Base-by-base conservation (phyloP, 2,329 filamentous ascomycete genomes). In the Phaeosphaeria sp. region DNA sequence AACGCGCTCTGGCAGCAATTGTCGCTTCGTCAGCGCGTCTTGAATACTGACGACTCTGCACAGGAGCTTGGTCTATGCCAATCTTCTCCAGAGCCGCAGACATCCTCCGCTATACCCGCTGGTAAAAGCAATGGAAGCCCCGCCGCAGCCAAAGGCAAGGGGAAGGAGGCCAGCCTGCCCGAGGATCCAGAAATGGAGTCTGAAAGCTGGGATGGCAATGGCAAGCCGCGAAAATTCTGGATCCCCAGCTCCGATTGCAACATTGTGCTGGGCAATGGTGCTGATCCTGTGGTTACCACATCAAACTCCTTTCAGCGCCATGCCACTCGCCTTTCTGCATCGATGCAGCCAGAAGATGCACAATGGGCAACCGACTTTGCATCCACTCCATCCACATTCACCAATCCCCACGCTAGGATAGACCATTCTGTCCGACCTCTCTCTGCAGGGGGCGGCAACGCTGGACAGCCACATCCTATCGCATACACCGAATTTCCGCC, bases 1-100 rank as follows among this genome's bases (percentile, higher is more conserved):
- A 82, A 83, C 64, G 84, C 84, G 1, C 68, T 87, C 7, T 87
- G 85, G 85, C 83, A 84, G 74, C 81, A 84, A 59, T 82, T 86
- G 67, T 83, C 84, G 52, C 76, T 87, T 3, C 78, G 84, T 11
- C 84, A 86, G 61, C 81, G 77, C 49, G 82, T 87, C 3, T 68
- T 86, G 51, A 85, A 84, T 60, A 81, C 83, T 3, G 75, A 78
- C 18, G 81, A 85, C 21, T 67, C 74, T 15, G 79, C 82, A n/a
- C 74, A 84, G 64, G 84, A 85, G 61, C 77, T 87, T 3, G 84
- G 84, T 0, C 64, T 87, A 15, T 83, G 79, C 50, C 71, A 81
- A 39, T 61, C 72, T 15, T 77, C 80, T 2, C 78, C 80, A 20
- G 74, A 80, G 9, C 71, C 71, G 9, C 63, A 67, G 42, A 57